phyloP scores from a whole-genome alignment of 2,329 filamentous ascomycete species.

The Neocatenulostroma microsporum region DNA sequence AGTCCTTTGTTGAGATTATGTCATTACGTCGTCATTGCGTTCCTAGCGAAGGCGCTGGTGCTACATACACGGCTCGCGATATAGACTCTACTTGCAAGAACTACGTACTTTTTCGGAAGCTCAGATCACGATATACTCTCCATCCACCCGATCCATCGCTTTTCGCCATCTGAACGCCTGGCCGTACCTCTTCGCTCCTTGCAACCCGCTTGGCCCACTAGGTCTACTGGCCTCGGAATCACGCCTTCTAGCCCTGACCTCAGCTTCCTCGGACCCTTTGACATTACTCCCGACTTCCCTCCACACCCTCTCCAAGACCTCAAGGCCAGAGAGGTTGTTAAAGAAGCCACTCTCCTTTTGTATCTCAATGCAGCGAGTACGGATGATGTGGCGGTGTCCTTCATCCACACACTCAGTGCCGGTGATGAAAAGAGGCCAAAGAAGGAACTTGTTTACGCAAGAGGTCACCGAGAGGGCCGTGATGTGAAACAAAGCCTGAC shows the following conservation, averaged over 20 bases:
- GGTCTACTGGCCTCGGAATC: slow-evolving; percentile 16
- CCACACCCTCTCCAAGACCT: slow-evolving; percentile 83
- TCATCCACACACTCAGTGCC: slow-evolving; percentile 83
- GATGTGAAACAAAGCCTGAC: slow-evolving; percentile 75
- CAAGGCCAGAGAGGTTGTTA: slow-evolving; percentile 81
- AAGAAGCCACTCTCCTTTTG: slow-evolving; percentile 85
- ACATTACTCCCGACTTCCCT: slow-evolving; percentile 27
- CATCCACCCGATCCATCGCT: slow-evolving; percentile 44
- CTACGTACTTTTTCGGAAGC: too few species aligned
- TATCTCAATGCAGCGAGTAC: slow-evolving; percentile 74
- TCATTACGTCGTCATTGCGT: too few species aligned
- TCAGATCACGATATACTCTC: slow-evolving; percentile 47
- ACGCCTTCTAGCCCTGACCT: slow-evolving; percentile 22
- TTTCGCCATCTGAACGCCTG: slow-evolving; percentile 43
- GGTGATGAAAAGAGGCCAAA: slow-evolving; percentile 88
- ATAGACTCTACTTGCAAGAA: too few species aligned
- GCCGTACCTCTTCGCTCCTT: too few species aligned
- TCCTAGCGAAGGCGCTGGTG: too few species aligned
- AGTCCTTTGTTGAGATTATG: too few species aligned
- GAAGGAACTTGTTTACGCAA: slow-evolving; percentile 74
- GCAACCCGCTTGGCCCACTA: slow-evolving; percentile 10
- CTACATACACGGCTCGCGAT: too few species aligned
- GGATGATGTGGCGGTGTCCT: slow-evolving; percentile 68
- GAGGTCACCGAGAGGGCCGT: slow-evolving; percentile 65
- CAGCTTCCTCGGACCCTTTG: slow-evolving; percentile 17